These are phyloP conservation scores for Rhododendron henanense DNA, from an alignment of 148 eudicot species.

Conservation along the genomic window DNA sequence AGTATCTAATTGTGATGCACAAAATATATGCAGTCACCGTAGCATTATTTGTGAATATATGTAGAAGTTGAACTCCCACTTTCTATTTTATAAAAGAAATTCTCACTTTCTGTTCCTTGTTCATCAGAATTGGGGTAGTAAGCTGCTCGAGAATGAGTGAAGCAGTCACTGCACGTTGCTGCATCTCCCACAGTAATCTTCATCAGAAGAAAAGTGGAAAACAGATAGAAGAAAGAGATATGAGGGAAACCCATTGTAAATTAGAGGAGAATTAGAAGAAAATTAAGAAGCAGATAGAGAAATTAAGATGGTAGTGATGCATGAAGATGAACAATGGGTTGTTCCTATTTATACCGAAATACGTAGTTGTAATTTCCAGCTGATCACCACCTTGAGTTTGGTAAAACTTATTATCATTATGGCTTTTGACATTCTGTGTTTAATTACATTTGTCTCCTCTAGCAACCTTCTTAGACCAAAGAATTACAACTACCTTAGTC, in stretches of 20 bases:
- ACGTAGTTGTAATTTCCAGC: neutral
- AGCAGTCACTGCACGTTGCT: slow-evolving; percentile 49
- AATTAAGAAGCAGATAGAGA: neutral
- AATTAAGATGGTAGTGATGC: slow-evolving; percentile 7
- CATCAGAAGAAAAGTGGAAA: slow-evolving; percentile 20
- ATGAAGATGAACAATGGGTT: slow-evolving; percentile 1
- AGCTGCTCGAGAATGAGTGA: slow-evolving; percentile 54
- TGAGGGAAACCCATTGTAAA: slow-evolving; percentile 30
- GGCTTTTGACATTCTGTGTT: slow-evolving; percentile 15
- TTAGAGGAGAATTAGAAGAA: too few species aligned
- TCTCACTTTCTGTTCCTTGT: slow-evolving; percentile 63
- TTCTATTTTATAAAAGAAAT: too few species aligned
- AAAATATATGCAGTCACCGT: neutral
- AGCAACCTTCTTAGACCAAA: slow-evolving; percentile 24
- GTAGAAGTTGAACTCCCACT: neutral
- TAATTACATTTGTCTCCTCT: neutral
- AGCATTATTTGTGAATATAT: neutral
- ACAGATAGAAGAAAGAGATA: slow-evolving; percentile 11
- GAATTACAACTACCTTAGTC: neutral
- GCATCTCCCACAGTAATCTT: slow-evolving; percentile 26
- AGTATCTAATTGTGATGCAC: neutral
- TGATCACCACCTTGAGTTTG: slow-evolving; percentile 11
- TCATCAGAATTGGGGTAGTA: slow-evolving; percentile 54
- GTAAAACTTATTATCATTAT: neutral
- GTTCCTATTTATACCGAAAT: slow-evolving; percentile 21